These are phyloP conservation scores for Penicillium sp. DNA, from an alignment of 2,329 filamentous ascomycete genomes.

Conservation along the genomic window DNA sequence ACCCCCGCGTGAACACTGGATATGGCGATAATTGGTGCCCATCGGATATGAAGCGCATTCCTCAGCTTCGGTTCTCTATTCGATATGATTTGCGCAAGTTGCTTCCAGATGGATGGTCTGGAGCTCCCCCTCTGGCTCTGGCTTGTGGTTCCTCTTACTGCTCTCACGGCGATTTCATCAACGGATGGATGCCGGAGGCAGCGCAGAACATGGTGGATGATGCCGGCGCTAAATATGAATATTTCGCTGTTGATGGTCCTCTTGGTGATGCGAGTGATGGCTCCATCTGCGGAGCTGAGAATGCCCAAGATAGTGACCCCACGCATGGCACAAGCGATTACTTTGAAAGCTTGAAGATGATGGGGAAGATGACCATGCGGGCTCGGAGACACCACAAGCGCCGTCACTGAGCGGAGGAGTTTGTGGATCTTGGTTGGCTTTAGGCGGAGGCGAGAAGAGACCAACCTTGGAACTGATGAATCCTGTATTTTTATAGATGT, in stretches of 20 bases:
- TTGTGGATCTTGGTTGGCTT: no score
- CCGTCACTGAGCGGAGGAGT: not conserved
- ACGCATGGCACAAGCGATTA: constrained; percentile 18
- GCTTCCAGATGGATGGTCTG: constrained; percentile 17
- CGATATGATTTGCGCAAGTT: constrained; percentile 16
- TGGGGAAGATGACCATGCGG: constrained; percentile 3
- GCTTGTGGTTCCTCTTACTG: constrained; percentile 9
- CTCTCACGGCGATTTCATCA: constrained; percentile 10
- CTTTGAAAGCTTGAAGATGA: constrained; percentile 17
- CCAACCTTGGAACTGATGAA: no score
- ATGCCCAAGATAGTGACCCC: constrained; percentile 13
- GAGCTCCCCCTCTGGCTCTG: constrained; percentile 8
- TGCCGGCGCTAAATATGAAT: constrained; percentile 7
- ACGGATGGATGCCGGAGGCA: constrained; percentile 9
- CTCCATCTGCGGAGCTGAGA: constrained; percentile 3
- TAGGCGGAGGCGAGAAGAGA: no score
- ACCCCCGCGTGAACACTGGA: not conserved
- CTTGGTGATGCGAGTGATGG: constrained; percentile 1
- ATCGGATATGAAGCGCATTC: constrained; percentile 15
- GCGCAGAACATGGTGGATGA: constrained; percentile 17
- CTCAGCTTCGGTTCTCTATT: constrained; percentile 17
- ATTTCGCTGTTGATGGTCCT: constrained; percentile 8
- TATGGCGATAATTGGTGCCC: constrained; percentile 15
- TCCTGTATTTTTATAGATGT: no score
- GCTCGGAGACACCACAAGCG: not conserved